A percentile compares a stretch with the other conserved stretches of the same genome.
These are phyloP conservation scores for Diplodia intermedia DNA, from an alignment of 2,329 filamentous ascomycete genomes.

Conservation along the genomic window DNA sequence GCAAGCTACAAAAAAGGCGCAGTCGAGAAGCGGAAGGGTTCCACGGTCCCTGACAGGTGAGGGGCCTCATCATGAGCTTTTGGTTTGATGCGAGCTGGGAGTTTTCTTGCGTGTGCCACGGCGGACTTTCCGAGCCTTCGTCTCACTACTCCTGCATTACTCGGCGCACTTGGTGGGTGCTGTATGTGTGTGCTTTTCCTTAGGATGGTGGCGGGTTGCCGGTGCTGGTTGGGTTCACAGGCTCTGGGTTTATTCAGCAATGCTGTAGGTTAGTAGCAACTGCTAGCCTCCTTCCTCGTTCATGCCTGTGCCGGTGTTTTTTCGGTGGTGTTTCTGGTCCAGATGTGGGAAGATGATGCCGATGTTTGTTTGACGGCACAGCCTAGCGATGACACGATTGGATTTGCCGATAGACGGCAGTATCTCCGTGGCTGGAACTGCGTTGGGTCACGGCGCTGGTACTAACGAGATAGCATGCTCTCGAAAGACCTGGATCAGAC, in stretches of 20 bases:
- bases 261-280: constrained; percentile 23
- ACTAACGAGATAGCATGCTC: neutral
- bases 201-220: constrained; percentile 18
- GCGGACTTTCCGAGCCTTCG: constrained; percentile 30
- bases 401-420: neutral
- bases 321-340: neutral
- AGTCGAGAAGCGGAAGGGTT: constrained; percentile 14
- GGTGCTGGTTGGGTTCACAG: constrained; percentile 25
- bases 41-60: neutral
- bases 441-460: neutral
- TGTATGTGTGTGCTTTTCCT: constrained; percentile 27
- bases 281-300: constrained; percentile 19
- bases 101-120: constrained; percentile 30
- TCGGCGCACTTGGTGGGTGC: constrained; percentile 30
- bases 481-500: neutral
- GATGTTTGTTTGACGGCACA: neutral
- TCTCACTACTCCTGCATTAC: constrained; percentile 31
- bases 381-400: neutral
- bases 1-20: constrained; percentile 25
- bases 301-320: neutral
- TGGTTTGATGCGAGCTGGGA: constrained; percentile 30
- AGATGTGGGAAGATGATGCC: neutral
- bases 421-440: neutral
- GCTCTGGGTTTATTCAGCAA: constrained; percentile 26
- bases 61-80: constrained; percentile 15